These are phyloP conservation scores for Pezicula carpinea DNA, from an alignment of 2,329 filamentous ascomycete species.

Conservation along the genomic window DNA sequence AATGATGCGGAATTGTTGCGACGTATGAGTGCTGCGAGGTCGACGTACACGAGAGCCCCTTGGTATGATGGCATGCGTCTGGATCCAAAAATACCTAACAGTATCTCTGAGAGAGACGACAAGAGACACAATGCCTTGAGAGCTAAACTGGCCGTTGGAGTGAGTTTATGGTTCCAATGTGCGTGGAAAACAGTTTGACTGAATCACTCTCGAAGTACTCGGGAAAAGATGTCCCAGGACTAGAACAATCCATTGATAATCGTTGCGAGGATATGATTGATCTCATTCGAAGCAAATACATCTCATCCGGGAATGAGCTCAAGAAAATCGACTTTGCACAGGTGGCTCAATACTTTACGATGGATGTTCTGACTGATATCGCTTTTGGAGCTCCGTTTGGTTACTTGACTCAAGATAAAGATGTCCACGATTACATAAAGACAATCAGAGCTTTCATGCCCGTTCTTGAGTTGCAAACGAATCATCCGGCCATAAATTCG, in stretches of 20 bases:
- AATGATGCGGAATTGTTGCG: slow-evolving; percentile 7
- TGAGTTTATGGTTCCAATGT: neutral
- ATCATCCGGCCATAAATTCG: slow-evolving; percentile 37
- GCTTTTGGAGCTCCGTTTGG: slow-evolving; percentile 46
- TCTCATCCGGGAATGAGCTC: slow-evolving; percentile 31
- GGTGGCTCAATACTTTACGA: slow-evolving; percentile 46
- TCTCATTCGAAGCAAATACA: slow-evolving; percentile 44
- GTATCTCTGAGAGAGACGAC: slow-evolving; percentile 1
- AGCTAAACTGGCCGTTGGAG: slow-evolving; percentile 2
- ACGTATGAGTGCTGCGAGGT: slow-evolving; percentile 5
- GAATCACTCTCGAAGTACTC: slow-evolving; percentile 35
- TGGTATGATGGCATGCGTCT: slow-evolving; percentile 5
- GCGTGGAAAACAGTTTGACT: neutral
- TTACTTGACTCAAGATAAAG: slow-evolving; percentile 40
- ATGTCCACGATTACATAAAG: slow-evolving; percentile 42
- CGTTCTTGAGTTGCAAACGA: slow-evolving; percentile 39
- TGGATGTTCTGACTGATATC: slow-evolving; percentile 48
- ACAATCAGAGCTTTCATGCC: slow-evolving; percentile 37
- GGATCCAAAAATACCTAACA: neutral
- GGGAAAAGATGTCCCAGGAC: slow-evolving; percentile 41
- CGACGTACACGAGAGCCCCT: slow-evolving; percentile 3
- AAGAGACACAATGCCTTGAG: neutral
- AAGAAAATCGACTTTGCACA: slow-evolving; percentile 42
- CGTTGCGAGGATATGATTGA: slow-evolving; percentile 36
- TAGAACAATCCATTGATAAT: slow-evolving; percentile 36